A percentile compares a stretch with the other conserved stretches of the same genome.
Evolutionary conservation across 768 basidiomycete species (phyloP).

Genomic region (Lactarius hatsudake): DNA sequence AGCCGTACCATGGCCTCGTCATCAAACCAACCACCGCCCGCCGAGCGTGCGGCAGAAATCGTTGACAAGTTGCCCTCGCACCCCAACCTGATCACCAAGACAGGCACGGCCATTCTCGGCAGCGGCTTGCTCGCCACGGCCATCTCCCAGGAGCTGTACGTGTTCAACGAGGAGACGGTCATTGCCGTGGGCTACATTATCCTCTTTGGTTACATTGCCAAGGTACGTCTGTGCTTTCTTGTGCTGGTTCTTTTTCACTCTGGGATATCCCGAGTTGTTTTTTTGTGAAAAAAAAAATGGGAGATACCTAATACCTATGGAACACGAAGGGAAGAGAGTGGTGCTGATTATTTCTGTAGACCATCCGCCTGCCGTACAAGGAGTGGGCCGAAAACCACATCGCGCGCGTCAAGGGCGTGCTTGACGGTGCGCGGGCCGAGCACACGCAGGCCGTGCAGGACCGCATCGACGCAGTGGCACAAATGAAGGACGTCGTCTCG

Average conservation of each 20-base stretch:
- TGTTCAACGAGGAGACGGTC: constrained; percentile 95
- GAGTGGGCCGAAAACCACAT: constrained; percentile 92
- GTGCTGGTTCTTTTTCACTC: not conserved
- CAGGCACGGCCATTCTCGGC: constrained; percentile 87
- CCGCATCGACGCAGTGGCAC: constrained; percentile 85
- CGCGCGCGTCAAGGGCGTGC: constrained; percentile 74
- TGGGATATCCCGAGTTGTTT: not conserved
- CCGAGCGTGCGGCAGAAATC: constrained; percentile 85
- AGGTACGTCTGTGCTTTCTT: constrained; percentile 45
- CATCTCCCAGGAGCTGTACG: constrained; percentile 96
- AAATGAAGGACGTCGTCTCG: constrained; percentile 94
- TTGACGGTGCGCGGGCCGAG: constrained; percentile 76
- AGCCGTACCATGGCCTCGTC: constrained; percentile 41
- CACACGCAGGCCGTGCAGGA: constrained; percentile 93
- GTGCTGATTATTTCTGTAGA: constrained; percentile 39
- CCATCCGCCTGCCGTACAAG: constrained; percentile 81
- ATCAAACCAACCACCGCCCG: constrained; percentile 63
- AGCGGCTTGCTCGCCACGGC: constrained; percentile 86
- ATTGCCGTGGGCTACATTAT: constrained; percentile 81
- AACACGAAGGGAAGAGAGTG: not conserved
- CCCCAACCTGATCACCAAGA: constrained; percentile 90
- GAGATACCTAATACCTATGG: no score
- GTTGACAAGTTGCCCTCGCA: constrained; percentile 85
- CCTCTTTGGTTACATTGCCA: constrained; percentile 77
- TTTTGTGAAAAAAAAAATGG: not conserved